Evolutionary conservation across 768 basidiomycete species (phyloP), one percentile per base, ranked within the genome.

Genomic region (Clavaria fumosa): DNA sequence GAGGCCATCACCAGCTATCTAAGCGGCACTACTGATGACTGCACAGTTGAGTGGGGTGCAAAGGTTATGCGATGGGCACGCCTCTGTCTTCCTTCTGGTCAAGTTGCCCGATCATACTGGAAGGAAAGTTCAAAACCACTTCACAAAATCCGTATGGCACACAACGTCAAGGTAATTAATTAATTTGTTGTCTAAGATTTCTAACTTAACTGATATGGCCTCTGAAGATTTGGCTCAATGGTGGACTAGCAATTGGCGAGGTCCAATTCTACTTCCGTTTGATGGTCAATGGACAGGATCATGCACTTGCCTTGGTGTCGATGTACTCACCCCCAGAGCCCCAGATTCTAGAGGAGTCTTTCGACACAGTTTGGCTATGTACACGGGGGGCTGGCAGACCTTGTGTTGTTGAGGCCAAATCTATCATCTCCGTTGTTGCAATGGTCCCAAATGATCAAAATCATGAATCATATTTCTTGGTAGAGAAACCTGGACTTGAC

Each of bases 401-500:
- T n/a, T n/a, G 27, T 4, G 37, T 41, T 4, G 39, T 51, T 36
- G 34, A 35, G 19, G 39, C 47, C 23, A 18, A 38, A 3, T 27
- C 34, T 7, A 51, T 52, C 18, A 20, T 43, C 18, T 42, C 49
- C 12, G 50, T 52, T 7, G 40, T 53, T 28, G 48, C 45, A 12
- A 52, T 53, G 51, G 45, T 50, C 26, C 49, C 49, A 1, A 45
- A 50, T 22, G 45, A 47, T 1, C 43, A 46, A 26, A 46, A 45
- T n/a, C 17, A 31, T 22, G 27, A 66, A 61, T 50, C 64, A 64
- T 46, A 73, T 55, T 49, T 60, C 57, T 34, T 49, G 40, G 19
- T 70, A 58, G 37, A 74, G 62, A 21, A 57, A 49, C 28, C 54
- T 40, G 45, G 74, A 55, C 23, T 52, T 19, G 47, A 49, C 15